phyloP scores from a whole-genome alignment of 768 basidiomycete genomes.

The Mycena filopes region DNA sequence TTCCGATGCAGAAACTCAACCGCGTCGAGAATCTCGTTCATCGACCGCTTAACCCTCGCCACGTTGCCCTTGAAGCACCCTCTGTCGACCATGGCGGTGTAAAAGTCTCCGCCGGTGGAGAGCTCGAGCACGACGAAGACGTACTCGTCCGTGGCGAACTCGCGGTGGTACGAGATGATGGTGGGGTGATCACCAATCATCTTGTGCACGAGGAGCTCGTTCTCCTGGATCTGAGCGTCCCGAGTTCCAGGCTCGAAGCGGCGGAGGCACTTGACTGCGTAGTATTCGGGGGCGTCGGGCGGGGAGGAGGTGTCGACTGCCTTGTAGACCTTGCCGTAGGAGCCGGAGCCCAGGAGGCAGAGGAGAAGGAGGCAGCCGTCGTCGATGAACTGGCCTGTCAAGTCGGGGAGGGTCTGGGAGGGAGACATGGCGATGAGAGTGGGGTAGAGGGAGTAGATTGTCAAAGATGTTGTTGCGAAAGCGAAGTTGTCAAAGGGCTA shows the following conservation, averaged over 20 bases:
- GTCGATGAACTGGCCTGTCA: slow-evolving; percentile 46
- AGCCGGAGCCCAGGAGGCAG: slow-evolving; percentile 50
- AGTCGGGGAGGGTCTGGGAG: background rate
- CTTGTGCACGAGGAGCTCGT: slow-evolving; percentile 56
- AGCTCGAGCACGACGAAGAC: slow-evolving; percentile 58
- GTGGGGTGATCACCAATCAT: slow-evolving; percentile 43
- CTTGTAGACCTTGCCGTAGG: slow-evolving; percentile 36
- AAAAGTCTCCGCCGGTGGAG: slow-evolving; percentile 54
- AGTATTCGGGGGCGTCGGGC: slow-evolving; percentile 1
- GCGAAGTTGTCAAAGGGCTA: slow-evolving; percentile 11
- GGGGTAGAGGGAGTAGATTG: background rate
- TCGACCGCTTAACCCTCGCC: slow-evolving; percentile 57
- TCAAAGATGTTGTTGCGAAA: too few relatives aligned
- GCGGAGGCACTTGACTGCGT: slow-evolving; percentile 65
- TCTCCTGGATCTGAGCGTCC: slow-evolving; percentile 53
- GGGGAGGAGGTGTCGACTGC: slow-evolving; percentile 22
- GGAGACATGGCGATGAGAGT: background rate
- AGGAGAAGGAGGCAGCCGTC: slow-evolving; percentile 49
- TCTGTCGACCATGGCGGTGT: slow-evolving; percentile 53
- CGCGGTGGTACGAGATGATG: slow-evolving; percentile 58
- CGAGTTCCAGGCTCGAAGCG: slow-evolving; percentile 51
- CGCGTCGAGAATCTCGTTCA: slow-evolving; percentile 65
- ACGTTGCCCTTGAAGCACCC: slow-evolving; percentile 55
- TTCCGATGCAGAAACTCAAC: slow-evolving; percentile 62
- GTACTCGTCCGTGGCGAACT: slow-evolving; percentile 57